Evolutionary conservation across 495 filamentous ascomycete genomes (phyloP), one percentile per base, ranked within the genome.

Genomic region (Xylaria intraflava): DNA sequence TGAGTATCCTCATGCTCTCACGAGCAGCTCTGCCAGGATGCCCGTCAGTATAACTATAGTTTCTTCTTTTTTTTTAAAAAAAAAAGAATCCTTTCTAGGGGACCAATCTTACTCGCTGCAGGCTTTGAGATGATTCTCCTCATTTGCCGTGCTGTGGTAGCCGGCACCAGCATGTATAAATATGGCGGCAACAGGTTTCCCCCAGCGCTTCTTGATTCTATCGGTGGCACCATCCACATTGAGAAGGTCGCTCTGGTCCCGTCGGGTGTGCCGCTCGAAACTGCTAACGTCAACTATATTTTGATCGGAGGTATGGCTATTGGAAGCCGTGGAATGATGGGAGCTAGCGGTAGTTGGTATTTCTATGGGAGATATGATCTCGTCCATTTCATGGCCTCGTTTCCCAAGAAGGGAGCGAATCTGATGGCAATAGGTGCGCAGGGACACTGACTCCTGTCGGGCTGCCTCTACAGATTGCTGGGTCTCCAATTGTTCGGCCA

Each of bases 141-240:
- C 90, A 69, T 97, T 96, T 46, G 85, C 78, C 14, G 73, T 61
- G 60, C 88, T 95, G 67, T 98, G 93, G 62, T 86, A 96, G n/a
- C 93, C 93, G 16, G 93, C 93, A 11, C 93, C 93, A 19, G 91
- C 93, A 73, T 98, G 93, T 51, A 97, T 83, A 64, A 95, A 96
- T 30, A 97, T 87, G n/a, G 86, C 87, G 53, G 72, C 64, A 17
- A 78, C 68, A 1, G 69, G 58, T 22, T 43, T 44, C 16, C 57
- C 56, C 47, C 53, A 60, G 33, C 61, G 61, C 16, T 56, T 64
- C 12, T 38, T 53, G 20, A 46, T 43, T 26, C 29, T 55, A 26
- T 66, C 61, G 2, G 38, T 19, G 2, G 64, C 49, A 35, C 64
- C 64, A 42, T 66, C 61, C 12, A 56, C 10, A 19, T 48, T 53